These are phyloP conservation scores for Vigna hirtella DNA, from an alignment of 306 rosid species.

Conservation along the genomic window DNA sequence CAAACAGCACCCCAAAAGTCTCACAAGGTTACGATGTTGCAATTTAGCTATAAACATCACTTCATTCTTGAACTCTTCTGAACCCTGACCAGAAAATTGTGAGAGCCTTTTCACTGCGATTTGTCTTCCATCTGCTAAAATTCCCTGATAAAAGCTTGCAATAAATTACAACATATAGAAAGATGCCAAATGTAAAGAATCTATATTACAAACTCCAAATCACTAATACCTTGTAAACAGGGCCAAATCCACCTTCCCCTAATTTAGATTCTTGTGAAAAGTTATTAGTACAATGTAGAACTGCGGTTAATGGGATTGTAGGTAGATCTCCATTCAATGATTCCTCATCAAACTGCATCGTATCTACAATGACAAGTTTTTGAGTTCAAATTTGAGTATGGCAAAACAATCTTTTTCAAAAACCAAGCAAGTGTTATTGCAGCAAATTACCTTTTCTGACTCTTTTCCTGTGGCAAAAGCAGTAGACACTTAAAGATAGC, in stretches of 20 bases:
- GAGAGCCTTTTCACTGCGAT: constrained; percentile 70
- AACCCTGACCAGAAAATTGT: constrained; percentile 61
- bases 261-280: constrained; percentile 56
- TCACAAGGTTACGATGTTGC: constrained; percentile 70
- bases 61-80: constrained; percentile 67
- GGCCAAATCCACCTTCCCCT: constrained; percentile 76
- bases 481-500: constrained; percentile 30
- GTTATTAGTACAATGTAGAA: constrained; percentile 40
- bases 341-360: neutral
- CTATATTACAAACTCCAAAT: neutral
- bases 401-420: neutral
- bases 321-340: constrained; percentile 43
- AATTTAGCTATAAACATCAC: constrained; percentile 46
- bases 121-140: constrained; percentile 56
- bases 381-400: neutral
- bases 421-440: neutral
- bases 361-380: neutral
- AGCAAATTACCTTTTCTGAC: constrained; percentile 12
- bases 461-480: constrained; percentile 8
- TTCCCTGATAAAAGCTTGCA: constrained; percentile 47
- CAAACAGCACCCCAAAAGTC: constrained; percentile 62
- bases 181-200: neutral
- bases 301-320: constrained; percentile 30
- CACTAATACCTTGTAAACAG: constrained; percentile 57
- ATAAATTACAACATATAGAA: neutral